Conservation (phyloP, 2,329 filamentous ascomycete species). For the Catunica adiposa region DNA sequence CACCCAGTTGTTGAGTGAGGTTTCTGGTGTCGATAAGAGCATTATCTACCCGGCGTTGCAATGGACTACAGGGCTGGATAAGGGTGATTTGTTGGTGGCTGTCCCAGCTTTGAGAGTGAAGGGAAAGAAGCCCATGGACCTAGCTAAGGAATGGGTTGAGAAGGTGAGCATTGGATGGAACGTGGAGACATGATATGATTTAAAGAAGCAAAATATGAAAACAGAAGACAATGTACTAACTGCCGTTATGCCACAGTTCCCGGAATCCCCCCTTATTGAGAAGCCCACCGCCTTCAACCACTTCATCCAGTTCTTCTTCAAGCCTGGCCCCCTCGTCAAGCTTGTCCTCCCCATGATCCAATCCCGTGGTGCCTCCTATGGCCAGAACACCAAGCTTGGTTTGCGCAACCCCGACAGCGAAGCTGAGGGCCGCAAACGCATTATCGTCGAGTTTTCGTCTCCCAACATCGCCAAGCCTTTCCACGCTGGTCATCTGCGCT, state of each 20-base stretch:
- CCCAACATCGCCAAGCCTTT: slow-evolving; percentile 80
- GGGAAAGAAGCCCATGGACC: slow-evolving; percentile 46
- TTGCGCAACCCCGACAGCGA: slow-evolving; percentile 45
- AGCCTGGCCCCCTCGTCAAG: slow-evolving; percentile 45
- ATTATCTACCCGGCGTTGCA: slow-evolving; percentile 61
- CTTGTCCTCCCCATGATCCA: slow-evolving; percentile 56
- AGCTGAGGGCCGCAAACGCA: slow-evolving; percentile 43
- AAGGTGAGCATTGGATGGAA: slow-evolving; percentile 28
- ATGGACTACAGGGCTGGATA: slow-evolving; percentile 66
- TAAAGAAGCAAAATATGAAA: no score
- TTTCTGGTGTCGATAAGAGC: slow-evolving; percentile 52
- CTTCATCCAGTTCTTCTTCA: slow-evolving; percentile 69
- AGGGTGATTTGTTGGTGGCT: slow-evolving; percentile 66
- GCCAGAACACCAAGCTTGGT: slow-evolving; percentile 44
- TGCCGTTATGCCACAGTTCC: slow-evolving; percentile 36
- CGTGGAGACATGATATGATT: background rate
- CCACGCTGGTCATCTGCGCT: slow-evolving; percentile 61
- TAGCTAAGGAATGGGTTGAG: slow-evolving; percentile 43
- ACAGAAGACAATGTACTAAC: slow-evolving; percentile 6
- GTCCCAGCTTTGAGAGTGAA: slow-evolving; percentile 67
- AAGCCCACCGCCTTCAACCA: slow-evolving; percentile 50
- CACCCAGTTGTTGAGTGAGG: slow-evolving; percentile 46
- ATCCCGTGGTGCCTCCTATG: slow-evolving; percentile 40
- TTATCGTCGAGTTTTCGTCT: slow-evolving; percentile 67
- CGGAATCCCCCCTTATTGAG: slow-evolving; percentile 55